Evolutionary conservation across 768 basidiomycete species (phyloP).

Genomic region (Rhodosporidiobolus odoratus): DNA sequence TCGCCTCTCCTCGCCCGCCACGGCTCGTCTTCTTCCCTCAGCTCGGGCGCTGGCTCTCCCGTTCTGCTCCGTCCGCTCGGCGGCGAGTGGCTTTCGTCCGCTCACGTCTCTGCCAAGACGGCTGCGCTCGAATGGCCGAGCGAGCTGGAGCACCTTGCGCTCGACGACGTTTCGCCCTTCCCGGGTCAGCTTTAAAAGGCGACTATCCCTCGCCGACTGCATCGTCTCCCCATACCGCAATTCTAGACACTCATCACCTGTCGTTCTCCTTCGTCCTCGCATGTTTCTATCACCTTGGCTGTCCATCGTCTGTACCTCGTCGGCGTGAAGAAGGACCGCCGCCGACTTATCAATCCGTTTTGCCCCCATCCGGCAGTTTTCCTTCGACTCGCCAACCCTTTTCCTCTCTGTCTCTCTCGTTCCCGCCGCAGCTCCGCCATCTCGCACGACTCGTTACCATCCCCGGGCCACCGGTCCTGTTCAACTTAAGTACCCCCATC

Average conservation of each 20-base stretch:
- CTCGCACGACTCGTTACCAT: too few species aligned
- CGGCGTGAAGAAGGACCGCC: too few species aligned
- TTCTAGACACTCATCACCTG: background rate
- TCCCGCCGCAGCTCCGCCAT: too few species aligned
- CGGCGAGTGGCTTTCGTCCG: conserved; percentile 8
- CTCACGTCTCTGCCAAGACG: background rate
- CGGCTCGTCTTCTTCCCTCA: conserved; percentile 23
- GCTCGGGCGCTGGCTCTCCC: conserved; percentile 10
- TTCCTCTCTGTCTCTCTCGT: too few species aligned
- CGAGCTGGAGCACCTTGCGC: conserved; percentile 22
- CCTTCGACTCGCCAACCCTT: too few species aligned
- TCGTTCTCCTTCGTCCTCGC: background rate
- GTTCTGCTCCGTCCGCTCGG: conserved; percentile 28
- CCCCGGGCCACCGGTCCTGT: too few species aligned
- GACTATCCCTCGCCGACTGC: too few species aligned
- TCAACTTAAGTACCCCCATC: too few species aligned
- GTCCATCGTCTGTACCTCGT: too few species aligned
- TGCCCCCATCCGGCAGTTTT: too few species aligned
- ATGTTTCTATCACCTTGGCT: too few species aligned
- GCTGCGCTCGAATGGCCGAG: conserved; percentile 24
- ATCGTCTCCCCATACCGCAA: background rate
- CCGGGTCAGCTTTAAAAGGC: background rate
- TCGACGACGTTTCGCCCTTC: conserved; percentile 6
- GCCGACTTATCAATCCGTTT: too few species aligned
- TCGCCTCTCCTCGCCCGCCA: conserved; percentile 23